phyloP scores from a whole-genome alignment of 495 filamentous ascomycete genomes.

The Xylaria nigripes region DNA sequence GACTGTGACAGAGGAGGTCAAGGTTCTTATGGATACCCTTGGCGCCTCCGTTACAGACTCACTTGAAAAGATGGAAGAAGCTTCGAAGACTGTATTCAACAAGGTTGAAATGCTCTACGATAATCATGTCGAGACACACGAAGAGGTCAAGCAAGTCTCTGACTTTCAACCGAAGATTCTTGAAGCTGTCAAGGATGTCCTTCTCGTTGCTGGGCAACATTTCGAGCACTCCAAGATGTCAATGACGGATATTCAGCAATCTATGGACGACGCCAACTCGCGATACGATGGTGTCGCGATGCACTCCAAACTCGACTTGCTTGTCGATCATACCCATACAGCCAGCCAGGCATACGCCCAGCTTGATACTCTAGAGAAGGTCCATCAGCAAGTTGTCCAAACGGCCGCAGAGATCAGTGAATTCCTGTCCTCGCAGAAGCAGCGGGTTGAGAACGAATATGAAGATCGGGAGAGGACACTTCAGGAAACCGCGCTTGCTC shows the following conservation, averaged over 20 bases:
- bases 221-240: conserved; percentile 59
- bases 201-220: conserved; percentile 71
- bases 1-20: conserved; percentile 75
- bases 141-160: conserved; percentile 61
- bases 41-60: conserved; percentile 74
- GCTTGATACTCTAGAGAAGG: conserved; percentile 72
- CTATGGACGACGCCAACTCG: conserved; percentile 45
- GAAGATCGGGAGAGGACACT: conserved; percentile 73
- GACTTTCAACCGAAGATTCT: conserved; percentile 83
- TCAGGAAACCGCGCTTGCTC: conserved; percentile 68
- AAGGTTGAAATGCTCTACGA: conserved; percentile 67
- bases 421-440: conserved; percentile 74
- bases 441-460: conserved; percentile 67
- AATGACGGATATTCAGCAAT: conserved; percentile 40
- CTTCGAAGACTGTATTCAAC: conserved; percentile 74
- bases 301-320: conserved; percentile 82
- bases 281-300: conserved; percentile 30
- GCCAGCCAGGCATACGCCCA: conserved; percentile 51
- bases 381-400: conserved; percentile 78
- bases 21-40: conserved; percentile 72
- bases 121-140: conserved; percentile 69
- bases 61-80: conserved; percentile 72
- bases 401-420: conserved; percentile 82
- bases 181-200: conserved; percentile 71
- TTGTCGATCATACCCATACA: conserved; percentile 58